A percentile compares a stretch with the other conserved stretches of the same genome.
phyloP scores from a whole-genome alignment of 176 grass and related monocot species.

The Miscanthus lutarioriparius region DNA sequence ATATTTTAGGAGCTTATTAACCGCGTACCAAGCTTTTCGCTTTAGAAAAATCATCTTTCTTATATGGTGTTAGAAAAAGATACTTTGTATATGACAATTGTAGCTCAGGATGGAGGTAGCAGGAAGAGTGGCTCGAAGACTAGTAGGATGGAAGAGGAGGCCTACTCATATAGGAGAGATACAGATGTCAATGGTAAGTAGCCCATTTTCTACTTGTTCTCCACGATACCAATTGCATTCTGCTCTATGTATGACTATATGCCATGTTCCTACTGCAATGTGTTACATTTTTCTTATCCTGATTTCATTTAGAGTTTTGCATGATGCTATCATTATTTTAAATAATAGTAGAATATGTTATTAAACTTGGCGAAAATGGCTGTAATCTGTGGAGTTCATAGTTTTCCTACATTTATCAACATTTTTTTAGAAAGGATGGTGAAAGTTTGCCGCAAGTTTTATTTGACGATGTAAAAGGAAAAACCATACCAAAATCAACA shows the following conservation, averaged over 20 bases:
- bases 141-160: conserved; percentile 54
- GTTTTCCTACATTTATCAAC: not conserved
- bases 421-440: no score
- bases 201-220: conserved; percentile 28
- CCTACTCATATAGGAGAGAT: conserved; percentile 55
- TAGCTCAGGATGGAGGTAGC: conserved; percentile 40
- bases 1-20: no score
- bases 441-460: no score
- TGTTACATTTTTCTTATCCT: conserved; percentile 17
- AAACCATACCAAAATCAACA: no score
- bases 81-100: no score
- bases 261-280: conserved; percentile 2
- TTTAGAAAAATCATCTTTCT: no score
- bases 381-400: not conserved
- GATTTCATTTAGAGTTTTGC: conserved; percentile 13
- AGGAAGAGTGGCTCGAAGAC: conserved; percentile 70
- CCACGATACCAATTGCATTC: conserved; percentile 19
- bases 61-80: no score
- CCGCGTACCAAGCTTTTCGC: no score
- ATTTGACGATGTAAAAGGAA: no score
- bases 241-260: not conserved
- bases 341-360: not conserved
- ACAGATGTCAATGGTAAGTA: conserved; percentile 59
- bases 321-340: not conserved
- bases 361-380: not conserved